phyloP scores from a whole-genome alignment of 345 rosid species.

The Hypericum perforatum region DNA sequence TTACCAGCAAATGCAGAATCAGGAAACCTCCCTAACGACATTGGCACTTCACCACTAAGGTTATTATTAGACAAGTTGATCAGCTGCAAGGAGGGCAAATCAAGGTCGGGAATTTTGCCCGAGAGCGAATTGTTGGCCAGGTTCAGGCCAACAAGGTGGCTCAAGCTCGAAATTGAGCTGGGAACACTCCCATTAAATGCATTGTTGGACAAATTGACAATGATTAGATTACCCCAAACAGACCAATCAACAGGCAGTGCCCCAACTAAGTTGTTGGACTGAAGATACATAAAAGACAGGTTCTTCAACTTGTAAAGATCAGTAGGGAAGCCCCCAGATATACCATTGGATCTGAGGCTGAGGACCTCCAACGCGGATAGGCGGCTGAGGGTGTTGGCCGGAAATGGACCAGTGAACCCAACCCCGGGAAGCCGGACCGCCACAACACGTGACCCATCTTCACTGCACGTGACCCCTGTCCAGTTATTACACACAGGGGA shows the following conservation, averaged over 20 bases:
- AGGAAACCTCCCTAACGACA: constrained; percentile 21
- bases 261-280: constrained; percentile 57
- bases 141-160: constrained; percentile 19
- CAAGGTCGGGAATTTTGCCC: constrained; percentile 28
- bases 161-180: constrained; percentile 20
- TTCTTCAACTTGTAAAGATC: constrained; percentile 51
- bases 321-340: constrained; percentile 52
- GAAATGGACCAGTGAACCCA: constrained; percentile 56
- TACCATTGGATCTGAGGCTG: constrained; percentile 64
- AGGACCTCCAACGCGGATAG: constrained; percentile 49
- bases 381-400: constrained; percentile 38
- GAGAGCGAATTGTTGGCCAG: constrained; percentile 30
- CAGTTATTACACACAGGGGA: constrained; percentile 37
- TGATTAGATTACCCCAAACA: constrained; percentile 22
- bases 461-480: constrained; percentile 54
- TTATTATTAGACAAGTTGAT: constrained; percentile 63
- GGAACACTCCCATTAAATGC: constrained; percentile 30
- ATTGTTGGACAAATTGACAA: constrained; percentile 29
- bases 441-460: constrained; percentile 27
- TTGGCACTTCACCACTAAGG: constrained; percentile 47
- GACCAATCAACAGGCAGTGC: constrained; percentile 30
- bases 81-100: constrained; percentile 23
- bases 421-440: constrained; percentile 57
- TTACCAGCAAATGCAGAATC: not conserved
- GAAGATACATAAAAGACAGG: constrained; percentile 49